phyloP scores from a whole-genome alignment of 2,329 filamentous ascomycete genomes.

The Sporothrix pallida region DNA sequence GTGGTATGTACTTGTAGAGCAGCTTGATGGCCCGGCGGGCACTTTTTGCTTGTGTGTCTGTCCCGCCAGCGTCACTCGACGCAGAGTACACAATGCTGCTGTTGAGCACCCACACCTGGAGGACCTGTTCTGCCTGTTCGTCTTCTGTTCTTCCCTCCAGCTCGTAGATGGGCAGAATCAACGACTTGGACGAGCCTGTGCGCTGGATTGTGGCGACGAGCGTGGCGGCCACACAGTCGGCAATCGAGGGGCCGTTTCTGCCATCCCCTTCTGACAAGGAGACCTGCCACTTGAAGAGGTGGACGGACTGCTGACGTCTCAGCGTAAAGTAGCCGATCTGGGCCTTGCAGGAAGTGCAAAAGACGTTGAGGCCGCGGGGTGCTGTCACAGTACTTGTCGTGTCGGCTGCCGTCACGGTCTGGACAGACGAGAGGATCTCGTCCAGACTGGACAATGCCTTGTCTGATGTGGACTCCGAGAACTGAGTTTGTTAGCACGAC shows the following conservation, averaged over 20 bases:
- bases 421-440: slow-evolving; percentile 33
- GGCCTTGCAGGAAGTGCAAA: slow-evolving; percentile 53
- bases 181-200: slow-evolving; percentile 63
- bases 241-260: slow-evolving; percentile 43
- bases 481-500: slow-evolving; percentile 43
- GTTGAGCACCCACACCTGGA: slow-evolving; percentile 64
- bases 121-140: slow-evolving; percentile 38
- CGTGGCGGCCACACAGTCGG: slow-evolving; percentile 59
- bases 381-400: slow-evolving; percentile 34
- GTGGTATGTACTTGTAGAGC: slow-evolving; percentile 54
- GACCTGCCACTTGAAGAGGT: slow-evolving; percentile 64
- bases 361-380: slow-evolving; percentile 46
- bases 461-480: slow-evolving; percentile 46
- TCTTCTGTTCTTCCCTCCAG: neutral
- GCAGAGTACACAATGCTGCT: slow-evolving; percentile 60
- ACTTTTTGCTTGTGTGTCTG: neutral
- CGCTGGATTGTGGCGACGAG: slow-evolving; percentile 60
- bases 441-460: slow-evolving; percentile 41
- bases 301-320: slow-evolving; percentile 52
- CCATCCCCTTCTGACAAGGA: neutral
- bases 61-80: slow-evolving; percentile 40
- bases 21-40: slow-evolving; percentile 57
- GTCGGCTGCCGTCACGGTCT: neutral
- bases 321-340: slow-evolving; percentile 57
- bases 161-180: slow-evolving; percentile 52